A percentile compares a stretch with the other conserved stretches of the same genome.
phyloP scores from a whole-genome alignment of 768 basidiomycete genomes.

The Psilocybe cubensis region DNA sequence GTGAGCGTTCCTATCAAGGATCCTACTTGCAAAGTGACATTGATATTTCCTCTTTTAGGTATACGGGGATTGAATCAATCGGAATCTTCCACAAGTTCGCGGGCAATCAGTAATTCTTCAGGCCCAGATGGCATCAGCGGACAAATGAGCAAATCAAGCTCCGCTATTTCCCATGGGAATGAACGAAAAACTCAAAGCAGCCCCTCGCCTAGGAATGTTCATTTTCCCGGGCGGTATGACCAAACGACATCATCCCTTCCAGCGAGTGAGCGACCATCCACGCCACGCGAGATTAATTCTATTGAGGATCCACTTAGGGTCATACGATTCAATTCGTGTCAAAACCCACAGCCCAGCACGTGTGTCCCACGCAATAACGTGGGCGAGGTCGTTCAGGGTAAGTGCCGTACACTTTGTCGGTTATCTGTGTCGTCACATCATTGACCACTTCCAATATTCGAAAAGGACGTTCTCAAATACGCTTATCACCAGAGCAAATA shows the following conservation, averaged over 20 bases:
- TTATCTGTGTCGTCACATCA: background rate
- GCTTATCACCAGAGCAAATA: background rate
- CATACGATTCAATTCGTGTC: constrained; percentile 8
- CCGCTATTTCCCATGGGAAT: background rate
- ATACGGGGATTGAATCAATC: constrained; percentile 1
- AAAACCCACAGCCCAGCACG: constrained; percentile 6
- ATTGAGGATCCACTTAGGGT: constrained; percentile 2
- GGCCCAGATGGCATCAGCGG: background rate
- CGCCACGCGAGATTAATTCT: constrained; percentile 3
- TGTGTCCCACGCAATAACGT: constrained; percentile 1
- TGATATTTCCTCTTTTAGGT: constrained; percentile 2
- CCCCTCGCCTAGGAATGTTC: background rate
- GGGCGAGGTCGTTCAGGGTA: background rate
- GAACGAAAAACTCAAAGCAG: background rate
- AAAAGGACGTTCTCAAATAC: background rate
- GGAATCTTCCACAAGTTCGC: background rate
- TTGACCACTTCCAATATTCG: background rate
- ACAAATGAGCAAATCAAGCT: background rate
- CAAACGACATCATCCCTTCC: background rate
- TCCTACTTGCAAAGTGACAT: background rate
- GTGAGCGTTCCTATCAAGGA: constrained; percentile 3
- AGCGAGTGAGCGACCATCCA: background rate
- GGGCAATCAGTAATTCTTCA: background rate
- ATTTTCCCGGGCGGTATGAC: background rate
- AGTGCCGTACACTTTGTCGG: background rate